Percentiles rank a stretch among this genome's conserved stretches.
Evolutionary conservation across 306 rosid genomes (phyloP).

Genomic region (Inga laurina): DNA sequence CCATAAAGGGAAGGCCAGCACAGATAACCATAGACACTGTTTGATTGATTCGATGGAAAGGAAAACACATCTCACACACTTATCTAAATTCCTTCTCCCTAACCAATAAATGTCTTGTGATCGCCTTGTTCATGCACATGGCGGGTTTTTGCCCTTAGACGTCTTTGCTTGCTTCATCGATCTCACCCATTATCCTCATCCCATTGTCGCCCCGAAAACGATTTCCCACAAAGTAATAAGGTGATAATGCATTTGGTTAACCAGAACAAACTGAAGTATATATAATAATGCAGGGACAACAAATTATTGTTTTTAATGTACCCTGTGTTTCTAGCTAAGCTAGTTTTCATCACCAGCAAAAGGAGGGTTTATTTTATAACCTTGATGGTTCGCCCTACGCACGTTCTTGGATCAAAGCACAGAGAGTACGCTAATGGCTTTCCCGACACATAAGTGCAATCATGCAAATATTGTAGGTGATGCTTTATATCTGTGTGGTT

Average conservation of each 20-base stretch:
- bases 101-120: not conserved
- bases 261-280: not conserved
- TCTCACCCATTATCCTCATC: not conserved
- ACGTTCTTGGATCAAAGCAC: not conserved
- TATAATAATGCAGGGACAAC: not conserved
- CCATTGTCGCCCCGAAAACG: not conserved
- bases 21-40: not conserved
- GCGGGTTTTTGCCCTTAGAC: not conserved
- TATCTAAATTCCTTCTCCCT: not conserved
- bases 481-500: not conserved
- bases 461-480: not conserved
- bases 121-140: not conserved
- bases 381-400: not conserved
- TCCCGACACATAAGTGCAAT: not conserved
- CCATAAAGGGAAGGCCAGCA: not conserved
- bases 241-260: not conserved
- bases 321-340: not conserved
- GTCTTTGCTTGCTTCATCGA: not conserved
- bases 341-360: not conserved
- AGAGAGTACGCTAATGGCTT: not conserved
- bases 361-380: not conserved
- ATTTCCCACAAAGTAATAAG: not conserved
- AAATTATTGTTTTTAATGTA: not conserved
- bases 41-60: not conserved
- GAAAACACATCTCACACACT: not conserved